Conservation (phyloP, 169 alveolate species). For the Plasmodium cynomolgi region DNA sequence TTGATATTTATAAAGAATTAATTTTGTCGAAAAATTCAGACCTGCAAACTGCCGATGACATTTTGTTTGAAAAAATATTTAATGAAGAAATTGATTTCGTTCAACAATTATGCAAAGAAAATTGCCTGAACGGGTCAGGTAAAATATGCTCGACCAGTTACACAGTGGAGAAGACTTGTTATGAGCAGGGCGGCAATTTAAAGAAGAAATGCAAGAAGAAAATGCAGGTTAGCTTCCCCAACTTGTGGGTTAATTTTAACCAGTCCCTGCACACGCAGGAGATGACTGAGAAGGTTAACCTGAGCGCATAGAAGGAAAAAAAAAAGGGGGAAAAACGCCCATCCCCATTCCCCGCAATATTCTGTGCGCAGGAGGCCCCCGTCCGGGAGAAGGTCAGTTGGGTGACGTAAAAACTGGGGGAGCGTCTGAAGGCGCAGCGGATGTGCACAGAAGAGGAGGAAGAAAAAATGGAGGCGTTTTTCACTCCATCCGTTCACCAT, state of each 20-base stretch:
- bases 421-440: neutral
- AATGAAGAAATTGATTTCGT: slow-evolving; percentile 67
- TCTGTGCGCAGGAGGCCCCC: neutral
- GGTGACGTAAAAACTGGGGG: neutral
- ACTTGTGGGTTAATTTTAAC: slow-evolving; percentile 61
- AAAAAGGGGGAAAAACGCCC: neutral
- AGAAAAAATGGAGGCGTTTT: neutral
- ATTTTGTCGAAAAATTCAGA: slow-evolving; percentile 47
- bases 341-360: neutral
- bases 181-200: neutral
- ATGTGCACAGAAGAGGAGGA: neutral
- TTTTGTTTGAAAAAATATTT: slow-evolving; percentile 62
- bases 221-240: neutral
- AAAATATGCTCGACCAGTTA: neutral
- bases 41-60: neutral
- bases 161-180: neutral
- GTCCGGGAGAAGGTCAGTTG: neutral
- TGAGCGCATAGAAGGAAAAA: slow-evolving; percentile 17
- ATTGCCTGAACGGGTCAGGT: slow-evolving; percentile 15
- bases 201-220: neutral
- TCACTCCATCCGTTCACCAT: neutral
- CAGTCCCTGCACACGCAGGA: slow-evolving; percentile 27
- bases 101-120: slow-evolving; percentile 46
- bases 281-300: slow-evolving; percentile 47
- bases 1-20: slow-evolving; percentile 50